A percentile compares a stretch with the other conserved stretches of the same genome.
Evolutionary conservation across 192 early-diverging fungal genomes (phyloP).

Genomic region (Backusella circina): DNA sequence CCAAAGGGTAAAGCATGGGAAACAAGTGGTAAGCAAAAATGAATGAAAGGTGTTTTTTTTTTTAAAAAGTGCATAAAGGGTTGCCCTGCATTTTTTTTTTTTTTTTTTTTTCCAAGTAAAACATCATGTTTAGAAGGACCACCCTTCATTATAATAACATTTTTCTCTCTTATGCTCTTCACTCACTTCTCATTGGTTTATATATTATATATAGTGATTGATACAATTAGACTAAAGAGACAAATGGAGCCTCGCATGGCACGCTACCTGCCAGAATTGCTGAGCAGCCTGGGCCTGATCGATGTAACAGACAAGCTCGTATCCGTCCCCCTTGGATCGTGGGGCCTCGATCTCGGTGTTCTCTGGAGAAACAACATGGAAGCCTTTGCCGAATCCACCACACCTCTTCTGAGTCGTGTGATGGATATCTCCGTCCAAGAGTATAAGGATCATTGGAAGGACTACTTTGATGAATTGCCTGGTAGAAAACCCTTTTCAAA

Average conservation of each 20-base stretch:
- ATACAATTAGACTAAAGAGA: background rate
- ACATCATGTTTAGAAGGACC: no score
- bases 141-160: no score
- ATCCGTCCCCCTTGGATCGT: conserved; percentile 16
- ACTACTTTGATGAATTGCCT: background rate
- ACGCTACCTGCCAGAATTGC: background rate
- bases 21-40: background rate
- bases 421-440: background rate
- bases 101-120: no score
- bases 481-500: background rate
- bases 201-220: background rate
- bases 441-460: background rate
- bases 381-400: background rate
- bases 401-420: background rate
- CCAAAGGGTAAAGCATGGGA: conserved; percentile 9
- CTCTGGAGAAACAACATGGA: conserved; percentile 19
- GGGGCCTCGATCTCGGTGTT: conserved; percentile 23
- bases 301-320: conserved; percentile 2
- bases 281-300: background rate
- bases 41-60: no score
- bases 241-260: conserved; percentile 13
- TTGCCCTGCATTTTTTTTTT: background rate
- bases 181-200: background rate
- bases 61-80: background rate
- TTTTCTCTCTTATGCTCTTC: no score